Evolutionary conservation across 352 stramenopile genomes (phyloP), one percentile per base, ranked within the genome.

Genomic region (Phytophthora pisi): DNA sequence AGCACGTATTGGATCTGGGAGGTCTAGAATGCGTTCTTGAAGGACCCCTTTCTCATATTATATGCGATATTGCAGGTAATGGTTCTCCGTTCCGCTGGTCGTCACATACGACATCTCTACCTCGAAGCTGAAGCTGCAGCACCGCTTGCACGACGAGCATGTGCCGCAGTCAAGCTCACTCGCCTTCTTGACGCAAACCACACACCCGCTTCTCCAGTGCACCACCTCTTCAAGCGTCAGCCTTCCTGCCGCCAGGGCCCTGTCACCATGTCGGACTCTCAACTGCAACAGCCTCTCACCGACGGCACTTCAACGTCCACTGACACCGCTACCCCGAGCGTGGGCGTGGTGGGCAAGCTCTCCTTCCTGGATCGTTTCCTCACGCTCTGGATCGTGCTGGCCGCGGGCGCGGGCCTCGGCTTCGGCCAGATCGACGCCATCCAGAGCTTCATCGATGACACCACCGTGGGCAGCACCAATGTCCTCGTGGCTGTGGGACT

Each of bases 401-500:
- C 75, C 4, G 76, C 77, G 8, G 68, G 49, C 10, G 28, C 63
- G 4, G 77, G 77, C 0, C 69, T 85, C 15, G 68, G 51, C 0
- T 64, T 84, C 38, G 77, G 77, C 10, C 77, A 85, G 51, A 66
- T 74, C 38, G 4, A 58, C 10, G 65, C 61, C 42, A 54, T 82
- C 18, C 74, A 81, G 28, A 42, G 66, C 59, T 75, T 77, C 51
- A 83, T 87, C 60, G 74, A 81, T 43, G 58, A 62, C 51, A 87
- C 78, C 30, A 84, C 78, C 0, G 58, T 83, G 42, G 75, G 64
- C 51, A 66, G 66, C 71, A 84, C 75, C 30, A 87, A 87, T 50
- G 60, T 87, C 23, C 68, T 87, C 36, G 78, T 87, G 53, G 75
- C 75, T 31, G 66, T 84, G 51, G 75, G 78, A 13, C 64, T 87